Conservation (phyloP, 352 stramenopile genomes). For the Thalassiosira exigua region DNA sequence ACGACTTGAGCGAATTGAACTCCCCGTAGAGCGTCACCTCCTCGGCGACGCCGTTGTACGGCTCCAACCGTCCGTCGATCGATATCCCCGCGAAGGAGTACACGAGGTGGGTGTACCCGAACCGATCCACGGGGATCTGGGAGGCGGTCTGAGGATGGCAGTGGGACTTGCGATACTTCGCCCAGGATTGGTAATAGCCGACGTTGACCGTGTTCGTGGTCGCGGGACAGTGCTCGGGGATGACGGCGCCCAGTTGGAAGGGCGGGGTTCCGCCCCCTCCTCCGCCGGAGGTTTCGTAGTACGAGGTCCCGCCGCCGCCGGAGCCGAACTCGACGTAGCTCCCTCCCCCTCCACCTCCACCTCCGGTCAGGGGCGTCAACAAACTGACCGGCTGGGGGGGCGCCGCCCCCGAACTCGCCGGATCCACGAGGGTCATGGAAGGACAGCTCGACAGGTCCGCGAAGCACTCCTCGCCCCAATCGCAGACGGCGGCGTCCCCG, state of each 20-base stretch:
- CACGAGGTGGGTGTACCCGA: slow-evolving; percentile 53
- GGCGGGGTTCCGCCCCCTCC: background rate
- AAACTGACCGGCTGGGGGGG: slow-evolving; percentile 19
- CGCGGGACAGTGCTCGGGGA: slow-evolving; percentile 13
- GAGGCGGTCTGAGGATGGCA: slow-evolving; percentile 31
- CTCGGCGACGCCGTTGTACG: slow-evolving; percentile 45
- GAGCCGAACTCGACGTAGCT: background rate
- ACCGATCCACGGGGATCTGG: slow-evolving; percentile 19
- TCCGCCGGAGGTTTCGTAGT: background rate
- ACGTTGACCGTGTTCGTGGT: slow-evolving; percentile 47
- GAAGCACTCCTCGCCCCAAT: slow-evolving; percentile 43
- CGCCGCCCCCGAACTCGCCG: background rate
- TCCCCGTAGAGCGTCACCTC: slow-evolving; percentile 34
- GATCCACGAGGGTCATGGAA: slow-evolving; percentile 19
- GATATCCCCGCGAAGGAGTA: slow-evolving; percentile 54
- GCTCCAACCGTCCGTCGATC: slow-evolving; percentile 21
- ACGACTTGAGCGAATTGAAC: slow-evolving; percentile 52
- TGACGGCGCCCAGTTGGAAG: slow-evolving; percentile 17
- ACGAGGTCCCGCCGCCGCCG: background rate
- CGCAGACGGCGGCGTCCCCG: slow-evolving; percentile 22
- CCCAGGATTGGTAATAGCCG: slow-evolving; percentile 63
- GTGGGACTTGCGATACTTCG: slow-evolving; percentile 38
- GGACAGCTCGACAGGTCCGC: slow-evolving; percentile 46
- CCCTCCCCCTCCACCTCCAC: background rate
- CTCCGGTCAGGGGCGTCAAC: no score